Conservation (phyloP, 2,329 filamentous ascomycete species). For the Colletotrichum siamense region DNA sequence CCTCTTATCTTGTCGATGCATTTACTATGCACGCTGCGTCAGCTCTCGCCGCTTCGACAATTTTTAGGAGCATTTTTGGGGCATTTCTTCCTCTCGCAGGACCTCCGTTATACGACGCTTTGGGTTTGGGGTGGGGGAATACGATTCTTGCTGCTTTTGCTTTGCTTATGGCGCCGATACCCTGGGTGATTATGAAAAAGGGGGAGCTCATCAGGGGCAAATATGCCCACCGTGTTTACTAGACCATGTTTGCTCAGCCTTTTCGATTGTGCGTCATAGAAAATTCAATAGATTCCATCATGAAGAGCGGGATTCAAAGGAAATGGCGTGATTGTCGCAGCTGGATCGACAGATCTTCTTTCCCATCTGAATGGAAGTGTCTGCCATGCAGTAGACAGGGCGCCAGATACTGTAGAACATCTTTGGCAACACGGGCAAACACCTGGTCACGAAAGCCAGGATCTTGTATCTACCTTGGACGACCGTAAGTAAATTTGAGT, state of each 20-base stretch:
- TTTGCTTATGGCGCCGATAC: conserved; percentile 47
- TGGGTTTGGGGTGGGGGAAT: conserved; percentile 63
- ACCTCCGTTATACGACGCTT: conserved; percentile 50
- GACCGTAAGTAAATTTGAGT: neutral
- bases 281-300: neutral
- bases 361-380: neutral
- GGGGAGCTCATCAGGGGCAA: conserved; percentile 37
- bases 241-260: neutral
- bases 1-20: conserved; percentile 58
- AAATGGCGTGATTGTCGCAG: neutral
- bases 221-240: neutral
- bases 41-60: conserved; percentile 69
- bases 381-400: neutral
- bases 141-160: conserved; percentile 39
- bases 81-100: conserved; percentile 58
- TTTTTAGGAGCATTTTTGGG: conserved; percentile 55
- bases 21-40: conserved; percentile 65
- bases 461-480: neutral
- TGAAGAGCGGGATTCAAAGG: neutral
- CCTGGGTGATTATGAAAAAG: conserved; percentile 49
- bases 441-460: neutral
- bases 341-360: neutral
- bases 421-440: neutral
- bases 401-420: neutral
- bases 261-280: neutral